These are phyloP conservation scores for Thelonectria rubi DNA, from an alignment of 2,329 filamentous ascomycete genomes.

Conservation along the genomic window DNA sequence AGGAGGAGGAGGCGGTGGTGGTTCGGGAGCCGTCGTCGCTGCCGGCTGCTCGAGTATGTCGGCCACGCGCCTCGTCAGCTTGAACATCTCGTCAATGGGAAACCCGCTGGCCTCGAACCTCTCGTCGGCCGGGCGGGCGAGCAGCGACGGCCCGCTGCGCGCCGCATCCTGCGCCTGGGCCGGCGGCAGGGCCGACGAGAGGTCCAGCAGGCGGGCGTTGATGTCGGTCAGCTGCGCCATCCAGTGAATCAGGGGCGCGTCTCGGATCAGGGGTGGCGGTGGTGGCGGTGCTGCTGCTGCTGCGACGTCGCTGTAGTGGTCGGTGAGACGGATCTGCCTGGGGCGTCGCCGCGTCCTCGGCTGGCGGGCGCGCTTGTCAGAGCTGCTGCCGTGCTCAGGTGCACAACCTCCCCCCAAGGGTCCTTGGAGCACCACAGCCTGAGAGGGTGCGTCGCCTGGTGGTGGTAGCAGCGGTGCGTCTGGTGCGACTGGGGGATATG, in stretches of 20 bases:
- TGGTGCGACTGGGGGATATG: constrained; percentile 33
- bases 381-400: constrained; percentile 37
- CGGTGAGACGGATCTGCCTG: constrained; percentile 47
- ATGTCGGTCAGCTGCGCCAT: constrained; percentile 53
- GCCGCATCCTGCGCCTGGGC: constrained; percentile 39
- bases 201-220: constrained; percentile 50
- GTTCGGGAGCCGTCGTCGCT: too few species aligned
- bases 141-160: constrained; percentile 28
- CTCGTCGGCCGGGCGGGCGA: constrained; percentile 35
- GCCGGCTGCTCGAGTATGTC: constrained; percentile 46
- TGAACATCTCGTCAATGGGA: constrained; percentile 54
- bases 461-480: constrained; percentile 11
- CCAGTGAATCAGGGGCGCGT: constrained; percentile 44
- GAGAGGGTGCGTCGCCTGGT: constrained; percentile 20
- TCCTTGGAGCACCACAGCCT: constrained; percentile 28
- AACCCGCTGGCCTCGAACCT: constrained; percentile 44
- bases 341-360: constrained; percentile 38
- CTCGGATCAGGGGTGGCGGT: constrained; percentile 30
- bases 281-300: not conserved
- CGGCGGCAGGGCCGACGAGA: constrained; percentile 47
- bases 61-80: constrained; percentile 50
- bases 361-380: constrained; percentile 39
- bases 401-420: constrained; percentile 35
- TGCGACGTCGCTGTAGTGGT: constrained; percentile 15
- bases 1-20: too few species aligned